Percentiles rank a stretch among this genome's conserved stretches.
Conservation (phyloP, 139 green algal species). For the Helicosporidium sp. region DNA sequence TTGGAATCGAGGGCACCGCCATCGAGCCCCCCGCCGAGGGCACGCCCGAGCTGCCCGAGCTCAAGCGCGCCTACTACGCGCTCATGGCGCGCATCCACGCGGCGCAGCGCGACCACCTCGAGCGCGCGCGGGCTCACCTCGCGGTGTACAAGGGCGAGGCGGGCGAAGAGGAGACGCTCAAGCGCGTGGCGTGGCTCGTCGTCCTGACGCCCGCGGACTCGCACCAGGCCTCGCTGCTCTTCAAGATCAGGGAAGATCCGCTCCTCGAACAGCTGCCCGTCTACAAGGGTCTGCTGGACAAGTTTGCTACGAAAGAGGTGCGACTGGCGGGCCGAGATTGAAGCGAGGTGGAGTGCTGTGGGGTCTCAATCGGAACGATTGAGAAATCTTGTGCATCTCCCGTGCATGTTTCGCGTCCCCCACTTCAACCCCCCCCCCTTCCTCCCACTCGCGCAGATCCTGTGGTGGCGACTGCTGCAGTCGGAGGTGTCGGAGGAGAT, state of each 20-base stretch:
- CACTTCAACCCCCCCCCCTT: background rate
- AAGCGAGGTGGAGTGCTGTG: background rate
- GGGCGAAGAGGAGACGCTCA: background rate
- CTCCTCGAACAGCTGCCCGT: conserved; percentile 61
- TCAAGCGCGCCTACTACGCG: conserved; percentile 89
- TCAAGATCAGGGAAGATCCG: no score
- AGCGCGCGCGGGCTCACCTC: conserved; percentile 67
- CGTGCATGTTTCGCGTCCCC: background rate
- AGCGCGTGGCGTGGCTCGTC: conserved; percentile 47
- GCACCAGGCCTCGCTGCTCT: conserved; percentile 73
- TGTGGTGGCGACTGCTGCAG: conserved; percentile 59
- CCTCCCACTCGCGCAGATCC: conserved; percentile 11
- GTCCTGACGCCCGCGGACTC: conserved; percentile 58
- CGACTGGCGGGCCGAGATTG: background rate
- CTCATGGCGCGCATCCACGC: conserved; percentile 74
- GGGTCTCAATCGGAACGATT: no score
- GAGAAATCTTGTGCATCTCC: no score
- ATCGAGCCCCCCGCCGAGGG: conserved; percentile 64
- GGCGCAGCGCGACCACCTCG: conserved; percentile 74
- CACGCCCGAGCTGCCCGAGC: conserved; percentile 59
- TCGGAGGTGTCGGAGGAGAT: conserved; percentile 22
- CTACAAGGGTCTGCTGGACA: conserved; percentile 65
- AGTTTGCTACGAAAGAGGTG: conserved; percentile 65
- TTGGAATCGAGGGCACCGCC: conserved; percentile 73
- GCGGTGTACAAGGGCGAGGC: conserved; percentile 30